Evolutionary conservation across 176 grass and related monocot species (phyloP).

Genomic region (Carex pumila): DNA sequence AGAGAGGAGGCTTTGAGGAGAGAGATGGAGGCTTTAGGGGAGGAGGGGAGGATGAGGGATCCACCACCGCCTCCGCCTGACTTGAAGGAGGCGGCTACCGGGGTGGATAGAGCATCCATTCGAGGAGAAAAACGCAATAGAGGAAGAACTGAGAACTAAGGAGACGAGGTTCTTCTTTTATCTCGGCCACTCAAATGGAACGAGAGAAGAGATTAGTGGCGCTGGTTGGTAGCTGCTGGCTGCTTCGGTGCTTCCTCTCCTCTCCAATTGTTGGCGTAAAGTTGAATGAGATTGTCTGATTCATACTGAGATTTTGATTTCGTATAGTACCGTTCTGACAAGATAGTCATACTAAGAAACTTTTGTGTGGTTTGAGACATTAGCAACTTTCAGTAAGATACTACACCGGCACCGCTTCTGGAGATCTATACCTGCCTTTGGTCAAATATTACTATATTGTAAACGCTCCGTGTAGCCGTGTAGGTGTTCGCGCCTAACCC

Average conservation of each 20-base stretch:
- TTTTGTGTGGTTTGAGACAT: not conserved
- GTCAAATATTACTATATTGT: too few species aligned
- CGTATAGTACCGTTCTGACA: not conserved
- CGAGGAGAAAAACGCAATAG: not conserved
- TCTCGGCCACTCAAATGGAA: not conserved
- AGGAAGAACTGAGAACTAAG: not conserved
- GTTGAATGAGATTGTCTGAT: not conserved
- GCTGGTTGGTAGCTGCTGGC: not conserved
- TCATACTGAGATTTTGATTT: not conserved
- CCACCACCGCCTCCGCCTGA: not conserved
- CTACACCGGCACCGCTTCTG: not conserved
- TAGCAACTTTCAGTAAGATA: not conserved
- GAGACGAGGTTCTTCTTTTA: not conserved
- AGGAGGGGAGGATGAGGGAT: not conserved
- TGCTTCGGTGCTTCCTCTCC: not conserved
- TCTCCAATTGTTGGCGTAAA: not conserved
- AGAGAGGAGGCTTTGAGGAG: slow-evolving; percentile 16
- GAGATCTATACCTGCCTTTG: too few species aligned
- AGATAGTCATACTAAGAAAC: not conserved
- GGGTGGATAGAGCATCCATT: slow-evolving; percentile 12
- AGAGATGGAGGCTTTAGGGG: not conserved
- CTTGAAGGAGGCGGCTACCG: not conserved
- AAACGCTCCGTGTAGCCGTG: too few species aligned
- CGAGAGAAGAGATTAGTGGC: not conserved
- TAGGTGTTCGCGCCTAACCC: too few species aligned